phyloP scores from a whole-genome alignment of 208 protist genomes.

The Leishmania braziliensis region DNA sequence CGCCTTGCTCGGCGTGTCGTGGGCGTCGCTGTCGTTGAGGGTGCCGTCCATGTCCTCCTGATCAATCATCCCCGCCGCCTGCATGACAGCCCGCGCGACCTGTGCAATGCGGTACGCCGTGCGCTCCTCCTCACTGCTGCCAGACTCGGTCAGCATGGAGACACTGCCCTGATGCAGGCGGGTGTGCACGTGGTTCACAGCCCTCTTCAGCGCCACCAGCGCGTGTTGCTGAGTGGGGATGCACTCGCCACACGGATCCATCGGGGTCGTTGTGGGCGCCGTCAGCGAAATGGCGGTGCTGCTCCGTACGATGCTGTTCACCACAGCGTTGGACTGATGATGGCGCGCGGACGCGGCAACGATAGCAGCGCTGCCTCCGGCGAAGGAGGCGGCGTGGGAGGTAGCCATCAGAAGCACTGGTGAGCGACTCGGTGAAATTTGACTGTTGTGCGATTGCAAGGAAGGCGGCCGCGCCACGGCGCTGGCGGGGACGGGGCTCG shows the following conservation, averaged over 20 bases:
- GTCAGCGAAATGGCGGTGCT: slow-evolving; percentile 5
- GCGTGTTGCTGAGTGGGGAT: slow-evolving; percentile 4
- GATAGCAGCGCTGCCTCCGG: neutral
- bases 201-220: slow-evolving; percentile 28
- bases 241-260: neutral
- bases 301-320: slow-evolving; percentile 27
- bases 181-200: slow-evolving; percentile 26
- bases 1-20: slow-evolving; percentile 19
- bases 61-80: slow-evolving; percentile 32
- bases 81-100: slow-evolving; percentile 22
- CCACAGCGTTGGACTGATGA: slow-evolving; percentile 27
- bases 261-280: neutral
- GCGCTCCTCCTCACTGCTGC: slow-evolving; percentile 19
- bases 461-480: neutral
- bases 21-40: slow-evolving; percentile 11
- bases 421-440: neutral
- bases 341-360: neutral
- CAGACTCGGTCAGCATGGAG: neutral
- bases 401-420: slow-evolving; percentile 15
- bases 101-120: slow-evolving; percentile 26
- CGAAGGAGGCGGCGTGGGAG: slow-evolving; percentile 14
- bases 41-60: slow-evolving; percentile 21
- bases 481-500: neutral
- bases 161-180: slow-evolving; percentile 3
- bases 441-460: neutral